Evolutionary conservation across 805 yeast species (phyloP), one percentile per base, ranked within the genome.

Genomic region (Sugiyamaella americana): DNA sequence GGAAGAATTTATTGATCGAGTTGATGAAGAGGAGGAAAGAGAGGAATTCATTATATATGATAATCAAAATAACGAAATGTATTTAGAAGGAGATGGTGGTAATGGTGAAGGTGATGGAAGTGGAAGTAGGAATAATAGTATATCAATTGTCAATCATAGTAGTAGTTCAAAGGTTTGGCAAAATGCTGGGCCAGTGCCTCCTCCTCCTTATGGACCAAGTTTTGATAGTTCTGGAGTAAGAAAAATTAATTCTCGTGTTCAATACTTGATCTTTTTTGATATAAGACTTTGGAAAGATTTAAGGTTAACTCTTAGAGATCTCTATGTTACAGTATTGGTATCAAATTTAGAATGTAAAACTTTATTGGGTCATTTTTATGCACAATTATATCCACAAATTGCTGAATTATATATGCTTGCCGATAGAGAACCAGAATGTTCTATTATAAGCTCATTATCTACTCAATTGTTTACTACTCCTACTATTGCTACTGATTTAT

Each of bases 391-490:
- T 61, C 89, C 94, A 0, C 73, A 76, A 5, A 65, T 86, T 13
- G 79, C 84, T 1, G 86, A 86, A 51, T 70, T 83, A 68, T 85
- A 81, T 54, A 70, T 85, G 40, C 66, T 74, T 0, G 68, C 79
- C 52, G 99, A 93, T 58, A 73, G 96, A 50, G 98, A 93, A 58
- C 95, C 96, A 0, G 96, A 88, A 55, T 66, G 78, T 46, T 86
- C 91, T 10, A 73, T 85, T 2, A 72, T 89, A 69, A 74, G 81
- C 34, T 78, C 82, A 34, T 66, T 91, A 18, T 80, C 94, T 0
- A 80, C 91, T 0, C 98, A 93, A 64, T 67, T 93, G 19, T 88
- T 88, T 63, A 89, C 97, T 0, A 83, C 95, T 45, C 96, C 97
- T 0, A 76, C 88, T 0, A 82, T 84, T 53, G 81, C 95, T 0